phyloP scores from a whole-genome alignment of 1,284 basidiomycete genomes.

The Butyriboletus pseudospeciosus region DNA sequence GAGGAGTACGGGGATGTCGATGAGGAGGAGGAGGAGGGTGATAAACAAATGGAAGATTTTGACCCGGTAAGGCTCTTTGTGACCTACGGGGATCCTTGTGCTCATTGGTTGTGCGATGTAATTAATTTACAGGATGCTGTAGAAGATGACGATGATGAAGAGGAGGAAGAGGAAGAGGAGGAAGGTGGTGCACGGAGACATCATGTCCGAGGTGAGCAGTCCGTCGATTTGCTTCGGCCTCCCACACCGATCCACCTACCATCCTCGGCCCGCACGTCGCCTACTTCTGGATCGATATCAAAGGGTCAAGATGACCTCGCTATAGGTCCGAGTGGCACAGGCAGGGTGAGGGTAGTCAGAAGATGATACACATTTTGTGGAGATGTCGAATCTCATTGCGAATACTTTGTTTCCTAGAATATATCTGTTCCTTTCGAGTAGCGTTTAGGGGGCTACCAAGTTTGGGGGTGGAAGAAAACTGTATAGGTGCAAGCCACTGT shows the following conservation, averaged over 20 bases:
- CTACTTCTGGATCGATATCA: conserved; percentile 37
- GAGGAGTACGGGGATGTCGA: conserved; percentile 62
- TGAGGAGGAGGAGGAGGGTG: conserved; percentile 60
- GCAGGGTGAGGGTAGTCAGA: conserved; percentile 48
- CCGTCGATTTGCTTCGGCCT: conserved; percentile 28
- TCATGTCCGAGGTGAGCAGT: conserved; percentile 33
- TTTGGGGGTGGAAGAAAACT: conserved; percentile 33
- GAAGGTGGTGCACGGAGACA: conserved; percentile 39
- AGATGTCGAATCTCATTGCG: conserved; percentile 6
- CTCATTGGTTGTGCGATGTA: conserved; percentile 9
- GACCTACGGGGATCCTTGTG: neutral
- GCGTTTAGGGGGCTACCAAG: conserved; percentile 18
- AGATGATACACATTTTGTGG: conserved; percentile 30
- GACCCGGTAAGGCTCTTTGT: conserved; percentile 56
- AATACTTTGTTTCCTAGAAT: conserved; percentile 12
- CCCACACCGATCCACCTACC: conserved; percentile 35
- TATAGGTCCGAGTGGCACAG: conserved; percentile 21
- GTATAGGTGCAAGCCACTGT: conserved; percentile 39
- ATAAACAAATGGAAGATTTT: conserved; percentile 78
- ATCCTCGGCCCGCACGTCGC: conserved; percentile 47
- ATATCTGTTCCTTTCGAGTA: neutral
- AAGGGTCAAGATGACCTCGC: conserved; percentile 33
- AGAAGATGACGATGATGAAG: conserved; percentile 56
- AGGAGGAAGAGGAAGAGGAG: conserved; percentile 57
- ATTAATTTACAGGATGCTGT: conserved; percentile 25